Evolutionary conservation across 2,329 filamentous ascomycete species (phyloP), one percentile per base, ranked within the genome.

Genomic region (Aspergillus ibericus): DNA sequence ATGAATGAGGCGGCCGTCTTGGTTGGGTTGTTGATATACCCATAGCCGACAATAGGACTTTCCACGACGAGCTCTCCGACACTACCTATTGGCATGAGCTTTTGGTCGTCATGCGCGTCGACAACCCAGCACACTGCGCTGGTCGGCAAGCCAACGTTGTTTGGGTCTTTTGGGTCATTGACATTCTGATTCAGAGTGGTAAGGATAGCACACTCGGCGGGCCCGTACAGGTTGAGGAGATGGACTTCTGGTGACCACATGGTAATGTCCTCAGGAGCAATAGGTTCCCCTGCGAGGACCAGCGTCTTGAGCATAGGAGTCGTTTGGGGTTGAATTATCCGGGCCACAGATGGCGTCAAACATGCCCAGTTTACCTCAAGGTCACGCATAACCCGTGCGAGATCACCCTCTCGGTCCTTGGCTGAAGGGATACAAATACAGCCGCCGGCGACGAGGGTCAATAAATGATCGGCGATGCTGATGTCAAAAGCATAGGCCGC

Each of bases 61-160:
- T 77, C 75, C 8, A 81, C 59, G 2, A 77, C 55, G 32, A 80
- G 54, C 60, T 81, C 79, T 6, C 78, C 79, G 5, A 75, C 52
- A 3, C 51, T 53, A 1, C 60, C 60, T 9, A 63, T 46, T 7
- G 61, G 32, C 34, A 44, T 18, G 3, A 59, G 18, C 2, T 20
- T 27, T 3, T 59, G 4, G 50, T 60, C 63, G 25, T 68, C 62
- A 8, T 59, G 52, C 0, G 65, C 61, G 51, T 70, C 59, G 4
- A 68, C 63, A 36, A 72, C 55, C 69, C 69, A 71, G 29, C 59
- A 60, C 1, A 49, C 27, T 34, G 58, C 61, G 35, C 62, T 36
- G 5, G 29, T 22, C 13, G 29, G 29, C 3, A 59, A 48, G 55
- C 60, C 36, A 60, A 61, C 40, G 42, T 55, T 16, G 60, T 63